Evolutionary conservation across 2,329 filamentous ascomycete species (phyloP), one percentile per base, ranked within the genome.

Genomic region (Ceratocystis colombiana): DNA sequence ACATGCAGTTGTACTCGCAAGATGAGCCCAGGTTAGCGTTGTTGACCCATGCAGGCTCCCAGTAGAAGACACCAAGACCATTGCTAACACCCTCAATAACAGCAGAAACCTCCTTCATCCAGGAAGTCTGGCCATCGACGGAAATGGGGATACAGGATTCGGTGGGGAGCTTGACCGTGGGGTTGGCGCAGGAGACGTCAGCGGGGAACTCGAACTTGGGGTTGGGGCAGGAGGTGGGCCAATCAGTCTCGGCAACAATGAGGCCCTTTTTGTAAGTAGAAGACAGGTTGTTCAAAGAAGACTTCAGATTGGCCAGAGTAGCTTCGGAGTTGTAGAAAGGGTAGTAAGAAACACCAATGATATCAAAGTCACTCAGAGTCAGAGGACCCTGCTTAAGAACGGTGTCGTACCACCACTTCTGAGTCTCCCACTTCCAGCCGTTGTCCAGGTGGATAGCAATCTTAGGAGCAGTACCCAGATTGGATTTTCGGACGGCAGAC

Each of bases 371-470:
- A 4, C 76, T 74, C 0, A 76, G 70, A 2, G 73, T 71, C 2
- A 87, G 76, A 15, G 66, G 0, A 77, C 81, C 84, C 28, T 76
- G 74, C 6, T 72, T 77, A 0, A 87, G 76, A 0, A 86, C 80
- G 2, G 76, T 77, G 28, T 80, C 79, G 75, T 89, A 90, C 74
- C 83, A 88, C 76, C 79, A 85, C 68, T 86, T 75, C 72, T 89
- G 86, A 2, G 81, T 81, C 2, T 75, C 77, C 84, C 83, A 88
- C 69, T 87, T 80, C 85, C 86, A 90, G n/a, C 87, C 87, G 71
- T 88, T 87, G 73, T 90, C 86, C 2, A 89, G 79, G 71, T 90
- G 88, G 50, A 90, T 82, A 84, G 90, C 85, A 73, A 89, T 88
- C 72, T 85, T 82, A 1, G 87, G 85, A 69, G 81, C 79, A 0